Conservation (phyloP, 179 eudicot species). For the Carnegiea gigantea region DNA sequence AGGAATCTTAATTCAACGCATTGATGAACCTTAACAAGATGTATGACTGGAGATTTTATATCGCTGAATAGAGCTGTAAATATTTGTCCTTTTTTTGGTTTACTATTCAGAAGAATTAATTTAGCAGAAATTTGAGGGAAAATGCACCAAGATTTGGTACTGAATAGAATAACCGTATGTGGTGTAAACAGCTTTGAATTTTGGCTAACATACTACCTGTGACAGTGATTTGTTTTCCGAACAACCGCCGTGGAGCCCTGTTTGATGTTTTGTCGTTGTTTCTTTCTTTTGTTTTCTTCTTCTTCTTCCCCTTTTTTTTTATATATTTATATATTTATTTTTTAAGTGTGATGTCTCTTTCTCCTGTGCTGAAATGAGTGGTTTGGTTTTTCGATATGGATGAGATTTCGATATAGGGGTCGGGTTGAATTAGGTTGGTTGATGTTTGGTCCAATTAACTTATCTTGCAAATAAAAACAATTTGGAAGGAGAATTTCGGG, state of each 20-base stretch:
- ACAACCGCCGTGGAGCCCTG: neutral
- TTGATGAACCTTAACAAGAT: no score
- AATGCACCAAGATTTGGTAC: no score
- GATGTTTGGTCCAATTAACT: no score
- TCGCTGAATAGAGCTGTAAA: neutral
- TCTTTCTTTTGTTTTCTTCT: neutral
- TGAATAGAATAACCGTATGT: neutral
- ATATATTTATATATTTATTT: neutral
- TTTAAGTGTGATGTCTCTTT: neutral
- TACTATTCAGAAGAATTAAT: no score
- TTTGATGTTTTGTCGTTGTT: neutral
- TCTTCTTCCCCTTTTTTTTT: neutral
- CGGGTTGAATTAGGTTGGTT: neutral
- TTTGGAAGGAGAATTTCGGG: neutral
- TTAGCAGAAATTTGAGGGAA: no score
- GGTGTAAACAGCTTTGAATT: neutral
- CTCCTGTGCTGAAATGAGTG: neutral
- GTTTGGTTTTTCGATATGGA: neutral
- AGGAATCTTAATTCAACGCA: neutral
- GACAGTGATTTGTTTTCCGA: constrained; percentile 11
- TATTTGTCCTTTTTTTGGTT: no score
- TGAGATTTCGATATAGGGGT: neutral
- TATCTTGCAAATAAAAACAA: no score
- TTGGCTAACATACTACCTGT: neutral
- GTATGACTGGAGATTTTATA: neutral